Base-by-base conservation (phyloP, 352 stramenopile species). In the Phytophthora megakarya region DNA sequence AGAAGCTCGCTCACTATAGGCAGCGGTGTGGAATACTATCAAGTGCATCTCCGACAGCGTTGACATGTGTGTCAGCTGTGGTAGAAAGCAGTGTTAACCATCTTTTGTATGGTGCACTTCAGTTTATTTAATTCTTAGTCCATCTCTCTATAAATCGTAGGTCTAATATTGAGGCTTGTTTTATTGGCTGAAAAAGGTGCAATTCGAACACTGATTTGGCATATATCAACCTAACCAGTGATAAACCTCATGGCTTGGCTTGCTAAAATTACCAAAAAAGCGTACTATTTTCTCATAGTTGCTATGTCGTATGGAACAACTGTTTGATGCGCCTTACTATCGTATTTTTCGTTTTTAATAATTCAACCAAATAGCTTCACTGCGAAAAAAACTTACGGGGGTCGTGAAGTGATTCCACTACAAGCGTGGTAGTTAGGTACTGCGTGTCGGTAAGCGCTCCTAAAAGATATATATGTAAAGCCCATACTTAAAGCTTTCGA, bases 1-100 rank as follows among this genome's bases (percentile, higher is more conserved):
- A 59, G n/a, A 50, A 49, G 26, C 50, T 59, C 15, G n/a, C 23
- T n/a, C 50, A 50, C 26, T 50, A 50, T 42, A 15, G 50, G 30
- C 48, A 58, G 19, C 35, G 18, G 19, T 39, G 37, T 28, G 38
- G 38, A 22, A 37, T 50, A 16, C 1, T 26, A 16, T 15, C 37
- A n/a, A 39, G 22, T 7, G 1, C 3, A n/a, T 18, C 33, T 1
- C 33, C 33, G 33, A 40, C 33, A 16, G 16, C 33, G 33, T 4
- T 40, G 33, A 40, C 33, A 40, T 40, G 33, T 40, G 33, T 19
- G 21, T 26, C 38, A 11, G 18, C n/a, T 16, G 25, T 25, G 4
- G 25, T 59, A 40, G 50, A 59, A 19, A 33, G n/a, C 19, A 39
- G 26, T 21, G 42, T 57, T 40, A 23, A 58, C 50, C 26, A 59